Percentiles rank a stretch among this genome's conserved stretches.
Evolutionary conservation across 306 rosid species (phyloP).

Genomic region (Vigna nakashimae): DNA sequence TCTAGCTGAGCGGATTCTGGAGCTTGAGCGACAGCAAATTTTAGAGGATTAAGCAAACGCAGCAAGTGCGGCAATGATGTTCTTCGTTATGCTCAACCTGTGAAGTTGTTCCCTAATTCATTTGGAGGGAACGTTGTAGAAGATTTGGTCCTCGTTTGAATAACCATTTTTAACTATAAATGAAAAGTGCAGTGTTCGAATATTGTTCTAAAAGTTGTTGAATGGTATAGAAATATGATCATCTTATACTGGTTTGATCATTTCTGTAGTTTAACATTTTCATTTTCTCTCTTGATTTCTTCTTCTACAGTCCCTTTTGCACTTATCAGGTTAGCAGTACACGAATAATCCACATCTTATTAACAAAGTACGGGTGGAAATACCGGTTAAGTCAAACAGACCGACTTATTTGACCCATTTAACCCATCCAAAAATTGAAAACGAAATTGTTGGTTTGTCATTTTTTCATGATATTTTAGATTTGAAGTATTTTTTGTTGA

Average conservation of each 20-base stretch:
- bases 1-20: slow-evolving; percentile 57
- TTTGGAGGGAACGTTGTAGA: slow-evolving; percentile 36
- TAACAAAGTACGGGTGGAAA: too few relatives aligned
- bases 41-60: slow-evolving; percentile 58
- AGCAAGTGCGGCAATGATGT: slow-evolving; percentile 21
- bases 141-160: slow-evolving; percentile 37
- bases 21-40: slow-evolving; percentile 65
- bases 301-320: not conserved
- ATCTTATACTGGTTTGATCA: not conserved
- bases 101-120: slow-evolving; percentile 38
- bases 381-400: too few relatives aligned
- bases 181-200: slow-evolving; percentile 32
- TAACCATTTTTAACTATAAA: slow-evolving; percentile 35
- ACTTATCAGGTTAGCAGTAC: not conserved
- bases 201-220: not conserved
- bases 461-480: too few relatives aligned
- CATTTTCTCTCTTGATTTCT: not conserved
- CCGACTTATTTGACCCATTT: too few relatives aligned
- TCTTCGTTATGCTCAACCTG: slow-evolving; percentile 29
- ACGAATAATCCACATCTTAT: too few relatives aligned
- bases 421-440: too few relatives aligned
- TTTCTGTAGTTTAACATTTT: not conserved
- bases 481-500: too few relatives aligned
- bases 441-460: too few relatives aligned
- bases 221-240: not conserved